Evolutionary conservation across 371 early-diverging fungal species (phyloP), one percentile per base, ranked within the genome.

Genomic region (Mucor irregularis): DNA sequence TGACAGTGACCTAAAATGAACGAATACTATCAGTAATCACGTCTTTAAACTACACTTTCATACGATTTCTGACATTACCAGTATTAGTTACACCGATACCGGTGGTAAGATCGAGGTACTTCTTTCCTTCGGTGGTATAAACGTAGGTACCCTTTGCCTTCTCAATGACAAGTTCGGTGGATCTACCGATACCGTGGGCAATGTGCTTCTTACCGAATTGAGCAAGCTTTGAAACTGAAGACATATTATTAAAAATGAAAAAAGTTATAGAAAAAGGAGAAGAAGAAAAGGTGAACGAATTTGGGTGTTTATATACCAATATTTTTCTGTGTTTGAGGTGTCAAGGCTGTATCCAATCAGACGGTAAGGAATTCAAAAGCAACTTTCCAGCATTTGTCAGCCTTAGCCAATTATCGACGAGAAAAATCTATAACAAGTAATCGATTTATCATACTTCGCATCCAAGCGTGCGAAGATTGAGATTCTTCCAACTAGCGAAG

Each of bases 71-170:
- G n/a, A 24, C 0, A 43, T 63, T 63, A 80, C 80, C 80, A 48
- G 79, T 78, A 43, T 66, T 76, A 28, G 82, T 80, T 45, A 83
- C 84, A 47, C 82, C 84, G 49, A 83, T 83, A 30, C 82, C 82
- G 8, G 81, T 74, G 24, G 84, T 71, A 35, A 81, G 72, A 55
- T 83, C 84, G 30, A 83, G 67, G 43, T 78, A 81, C 40, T 80
- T 78, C 29, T 73, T 80, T 30, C 79, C 84, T 22, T 78, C 79
- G 13, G 68, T 60, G 9, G 71, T 58, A 44, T 65, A 80, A 14
- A 83, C 67, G 51, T 71, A 83, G 22, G 70, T 56, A 8, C 84
- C 84, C 46, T 71, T 65, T 30, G 60, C 82, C 39, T 62, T 73
- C 43, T 75, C 73, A 48, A 82, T 69, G 14, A 82, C 77, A 3